A percentile compares a stretch with the other conserved stretches of the same genome.
phyloP scores from a whole-genome alignment of 2,329 filamentous ascomycete genomes.

The Claviceps sp. region DNA sequence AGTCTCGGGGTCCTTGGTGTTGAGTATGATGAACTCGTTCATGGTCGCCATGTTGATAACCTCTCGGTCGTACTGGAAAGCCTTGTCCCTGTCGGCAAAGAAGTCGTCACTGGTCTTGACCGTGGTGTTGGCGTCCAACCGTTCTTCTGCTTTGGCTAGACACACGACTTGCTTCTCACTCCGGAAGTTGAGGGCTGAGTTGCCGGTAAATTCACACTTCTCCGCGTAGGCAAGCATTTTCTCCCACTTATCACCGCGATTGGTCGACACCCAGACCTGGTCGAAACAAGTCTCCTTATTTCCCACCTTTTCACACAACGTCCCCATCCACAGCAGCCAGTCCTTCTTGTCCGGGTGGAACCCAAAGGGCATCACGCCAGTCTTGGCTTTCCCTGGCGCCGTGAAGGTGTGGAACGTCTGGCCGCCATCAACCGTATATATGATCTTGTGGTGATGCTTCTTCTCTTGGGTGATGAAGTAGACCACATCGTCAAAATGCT shows the following conservation, averaged over 20 bases:
- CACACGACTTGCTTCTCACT: constrained; percentile 45
- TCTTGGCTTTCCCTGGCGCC: constrained; percentile 41
- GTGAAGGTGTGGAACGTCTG: constrained; percentile 61
- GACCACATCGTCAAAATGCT: constrained; percentile 69
- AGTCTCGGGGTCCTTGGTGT: constrained; percentile 55
- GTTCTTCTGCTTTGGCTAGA: constrained; percentile 40
- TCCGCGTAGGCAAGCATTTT: constrained; percentile 59
- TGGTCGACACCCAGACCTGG: constrained; percentile 62
- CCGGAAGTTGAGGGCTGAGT: constrained; percentile 40
- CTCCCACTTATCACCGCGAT: constrained; percentile 72
- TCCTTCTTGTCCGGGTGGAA: constrained; percentile 82
- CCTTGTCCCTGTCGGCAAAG: constrained; percentile 47
- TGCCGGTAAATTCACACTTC: constrained; percentile 78
- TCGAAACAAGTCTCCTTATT: constrained; percentile 48
- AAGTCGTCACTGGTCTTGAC: constrained; percentile 70
- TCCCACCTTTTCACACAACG: constrained; percentile 47
- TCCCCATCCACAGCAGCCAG: constrained; percentile 85
- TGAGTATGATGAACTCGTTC: constrained; percentile 91
- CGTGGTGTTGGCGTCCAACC: constrained; percentile 46
- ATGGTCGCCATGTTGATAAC: constrained; percentile 85
- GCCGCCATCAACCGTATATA: constrained; percentile 73
- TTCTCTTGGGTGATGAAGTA: constrained; percentile 61
- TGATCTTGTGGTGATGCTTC: constrained; percentile 38
- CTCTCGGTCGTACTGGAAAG: constrained; percentile 32
- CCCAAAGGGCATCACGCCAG: constrained; percentile 35